A percentile compares a stretch with the other conserved stretches of the same genome.
Evolutionary conservation across 202 grass and related monocot genomes (phyloP).

Genomic region (Carex sylvatica): DNA sequence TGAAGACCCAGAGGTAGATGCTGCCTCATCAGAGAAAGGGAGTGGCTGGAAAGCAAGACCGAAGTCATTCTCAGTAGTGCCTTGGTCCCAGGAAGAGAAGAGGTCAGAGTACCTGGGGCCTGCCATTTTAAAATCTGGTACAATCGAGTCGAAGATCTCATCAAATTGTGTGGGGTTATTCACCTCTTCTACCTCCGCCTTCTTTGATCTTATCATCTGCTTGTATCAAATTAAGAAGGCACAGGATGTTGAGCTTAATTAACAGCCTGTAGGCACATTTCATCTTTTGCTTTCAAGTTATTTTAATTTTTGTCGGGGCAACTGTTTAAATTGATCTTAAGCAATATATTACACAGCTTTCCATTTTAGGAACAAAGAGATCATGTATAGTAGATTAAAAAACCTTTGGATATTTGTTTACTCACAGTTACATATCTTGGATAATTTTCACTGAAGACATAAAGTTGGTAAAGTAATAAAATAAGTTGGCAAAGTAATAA

Average conservation of each 20-base stretch:
- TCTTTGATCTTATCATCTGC: slow-evolving; percentile 85
- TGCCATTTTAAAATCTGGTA: slow-evolving; percentile 72
- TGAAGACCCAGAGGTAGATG: slow-evolving; percentile 27
- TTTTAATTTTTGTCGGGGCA: neutral
- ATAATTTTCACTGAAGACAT: slow-evolving; percentile 1
- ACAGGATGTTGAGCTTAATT: neutral
- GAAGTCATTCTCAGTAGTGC: slow-evolving; percentile 40
- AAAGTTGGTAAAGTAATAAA: neutral
- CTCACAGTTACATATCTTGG: neutral
- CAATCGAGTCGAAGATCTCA: slow-evolving; percentile 73
- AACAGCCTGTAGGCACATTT: neutral
- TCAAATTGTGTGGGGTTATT: slow-evolving; percentile 46
- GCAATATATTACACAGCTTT: neutral
- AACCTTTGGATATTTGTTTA: neutral
- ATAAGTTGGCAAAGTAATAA: slow-evolving; percentile 13
- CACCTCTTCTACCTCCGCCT: slow-evolving; percentile 33
- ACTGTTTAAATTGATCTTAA: neutral
- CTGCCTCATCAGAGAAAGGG: slow-evolving; percentile 29
- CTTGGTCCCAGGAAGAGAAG: slow-evolving; percentile 57
- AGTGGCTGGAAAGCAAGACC: slow-evolving; percentile 32
- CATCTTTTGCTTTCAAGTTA: neutral
- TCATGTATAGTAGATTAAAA: neutral
- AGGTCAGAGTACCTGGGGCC: slow-evolving; percentile 78
- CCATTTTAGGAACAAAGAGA: neutral
- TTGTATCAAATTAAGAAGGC: neutral